Evolutionary conservation across 2,329 filamentous ascomycete genomes (phyloP), one percentile per base, ranked within the genome.

Genomic region (Drechslerella dactyloides): DNA sequence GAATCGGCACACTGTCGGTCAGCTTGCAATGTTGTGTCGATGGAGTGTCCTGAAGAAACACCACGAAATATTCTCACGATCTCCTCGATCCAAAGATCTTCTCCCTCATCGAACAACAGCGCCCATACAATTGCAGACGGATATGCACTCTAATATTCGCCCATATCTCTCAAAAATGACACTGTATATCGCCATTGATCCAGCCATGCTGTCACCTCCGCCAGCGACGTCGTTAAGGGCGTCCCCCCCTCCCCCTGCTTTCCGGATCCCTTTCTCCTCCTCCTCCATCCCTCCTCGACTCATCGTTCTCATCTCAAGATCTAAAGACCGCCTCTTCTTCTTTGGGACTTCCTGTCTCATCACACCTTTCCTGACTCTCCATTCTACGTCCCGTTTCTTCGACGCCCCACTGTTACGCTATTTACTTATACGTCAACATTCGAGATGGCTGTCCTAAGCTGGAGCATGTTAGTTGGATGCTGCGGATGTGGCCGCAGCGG

Each of bases 381-480:
- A 19, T 33, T 48, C 44, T 48, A 19, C 44, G 6, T 21, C 11
- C 17, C 3, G 44, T 19, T 23, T 19, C 17, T 48, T 21, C 21
- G 15, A 23, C 19, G 19, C 30, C 73, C 60, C 50, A 50, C 59
- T 65, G 52, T 68, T 63, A 59, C 53, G 40, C 46, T 56, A 52
- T 63, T 59, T 54, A 66, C 37, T 13, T 55, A 55, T 11, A 61
- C 62, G 30, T 62, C 60, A 56, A 57, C 70, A 62, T 46, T 42
- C 27, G 58, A 57, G 52, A 74, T 65, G 59, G 60, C 51, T 37
- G 64, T 68, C 21, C 37, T 70, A 19, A 54, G 57, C 52, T n/a
- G n/a, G n/a, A n/a, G n/a, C n/a, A 74, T 62, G 13, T 70, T 74
- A 51, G 73, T 72, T 40, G 60, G 65, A 46, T 72, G 65, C 59